Conservation (phyloP, 352 stramenopile genomes). For the Sclerospora graminicola region DNA sequence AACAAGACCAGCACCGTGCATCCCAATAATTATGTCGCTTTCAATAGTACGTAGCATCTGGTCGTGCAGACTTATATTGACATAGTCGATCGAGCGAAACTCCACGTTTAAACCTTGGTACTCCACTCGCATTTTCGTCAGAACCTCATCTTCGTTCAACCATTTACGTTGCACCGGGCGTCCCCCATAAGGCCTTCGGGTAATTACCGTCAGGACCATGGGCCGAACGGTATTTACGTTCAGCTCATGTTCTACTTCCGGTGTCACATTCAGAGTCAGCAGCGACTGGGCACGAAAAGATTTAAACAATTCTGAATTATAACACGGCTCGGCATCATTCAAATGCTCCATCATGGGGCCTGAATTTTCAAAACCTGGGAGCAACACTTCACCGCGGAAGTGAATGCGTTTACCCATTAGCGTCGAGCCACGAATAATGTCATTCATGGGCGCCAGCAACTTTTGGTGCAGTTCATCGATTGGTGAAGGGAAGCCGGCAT, state of each 20-base stretch:
- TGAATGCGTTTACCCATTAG: conserved; percentile 24
- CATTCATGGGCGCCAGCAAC: conserved; percentile 19
- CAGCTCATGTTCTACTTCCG: conserved; percentile 16
- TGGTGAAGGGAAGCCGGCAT: conserved; percentile 28
- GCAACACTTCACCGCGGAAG: conserved; percentile 35
- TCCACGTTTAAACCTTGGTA: conserved; percentile 26
- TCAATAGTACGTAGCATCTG: conserved; percentile 56
- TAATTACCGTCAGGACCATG: conserved; percentile 51
- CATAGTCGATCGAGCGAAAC: conserved; percentile 61
- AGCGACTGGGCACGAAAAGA: conserved; percentile 35
- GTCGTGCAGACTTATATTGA: conserved; percentile 34
- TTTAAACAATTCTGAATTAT: conserved; percentile 34
- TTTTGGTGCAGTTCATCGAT: conserved; percentile 37
- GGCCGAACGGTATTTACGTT: conserved; percentile 4
- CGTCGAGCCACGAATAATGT: conserved; percentile 19
- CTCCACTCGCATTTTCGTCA: conserved; percentile 28
- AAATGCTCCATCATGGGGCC: conserved; percentile 66
- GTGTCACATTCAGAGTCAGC: conserved; percentile 17
- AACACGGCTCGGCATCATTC: conserved; percentile 49
- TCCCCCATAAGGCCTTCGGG: conserved; percentile 35
- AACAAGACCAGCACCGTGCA: conserved; percentile 73
- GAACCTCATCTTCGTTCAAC: conserved; percentile 51
- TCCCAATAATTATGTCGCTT: conserved; percentile 72
- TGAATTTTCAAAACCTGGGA: conserved; percentile 39
- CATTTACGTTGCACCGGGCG: conserved; percentile 48